Base-by-base conservation (phyloP, 2,329 filamentous ascomycete species). In the Trichophyton simii region DNA sequence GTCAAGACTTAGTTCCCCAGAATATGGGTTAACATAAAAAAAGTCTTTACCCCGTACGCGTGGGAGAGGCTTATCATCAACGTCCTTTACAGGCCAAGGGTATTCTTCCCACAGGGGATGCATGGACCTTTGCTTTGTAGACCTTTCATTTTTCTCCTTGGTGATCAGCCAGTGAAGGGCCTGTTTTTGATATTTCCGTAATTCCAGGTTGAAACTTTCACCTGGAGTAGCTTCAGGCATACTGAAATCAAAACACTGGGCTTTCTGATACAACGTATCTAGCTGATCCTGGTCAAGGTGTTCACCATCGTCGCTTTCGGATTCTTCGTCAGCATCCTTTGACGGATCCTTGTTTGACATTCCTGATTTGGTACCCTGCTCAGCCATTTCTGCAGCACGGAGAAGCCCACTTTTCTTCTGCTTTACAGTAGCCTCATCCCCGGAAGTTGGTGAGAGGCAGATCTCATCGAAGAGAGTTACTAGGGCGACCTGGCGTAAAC, bases 71-170 rank as follows among this genome's bases (percentile, higher is more conserved):
- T 88, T 83, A 66, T 94, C 91, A 66, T 97, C 88, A 42, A 88
- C 86, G 73, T 99, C 94, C 70, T 91, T 91, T 0, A 78, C 78
- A 0, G 94, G 94, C 91, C 91, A 99, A 1, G 77, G 72, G 68
- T 99, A 99, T 71, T 97, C 89, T 74, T 99, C 94, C 94, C 94
- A 99, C 0, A 99, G 74, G 0, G 94, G 94, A 73, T 99, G 91
- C 89, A 99, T 96, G 0, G 91, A 96, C 3, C 79, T 79, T 68
- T 91, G 85, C 60, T 85, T 83, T 42, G 84, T 82, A 9, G 83
- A 81, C 66, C 84, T 86, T 64, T 88, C 82, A 65, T 95, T 85
- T 68, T 85, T 92, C 72, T 99, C 94, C 72, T 97, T 97, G 3
- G 86, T 82, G 65, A 97, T 80, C 91, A 99, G 96, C 94, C 94